Evolutionary conservation across 257 asterid species (phyloP).

Genomic region (Apocynum venetum): DNA sequence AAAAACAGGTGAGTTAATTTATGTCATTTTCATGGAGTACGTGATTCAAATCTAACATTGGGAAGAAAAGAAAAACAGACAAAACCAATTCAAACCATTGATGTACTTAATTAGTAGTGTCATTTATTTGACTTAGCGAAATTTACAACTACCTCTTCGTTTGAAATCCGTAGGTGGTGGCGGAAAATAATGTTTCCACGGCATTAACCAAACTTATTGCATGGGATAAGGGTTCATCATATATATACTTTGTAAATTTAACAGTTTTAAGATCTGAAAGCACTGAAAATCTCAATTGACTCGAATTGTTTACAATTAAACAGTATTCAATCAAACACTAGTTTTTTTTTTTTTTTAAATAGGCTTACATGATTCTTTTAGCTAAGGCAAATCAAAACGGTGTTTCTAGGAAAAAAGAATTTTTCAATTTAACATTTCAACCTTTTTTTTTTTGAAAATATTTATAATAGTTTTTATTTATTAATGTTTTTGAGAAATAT

Average conservation of each 20-base stretch:
- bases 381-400: not conserved
- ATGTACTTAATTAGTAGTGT: not conserved
- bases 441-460: too few relatives aligned
- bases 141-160: not conserved
- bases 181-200: not conserved
- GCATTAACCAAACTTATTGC: not conserved
- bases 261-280: not conserved
- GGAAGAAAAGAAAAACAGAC: not conserved
- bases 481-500: too few relatives aligned
- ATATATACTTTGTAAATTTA: too few relatives aligned
- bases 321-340: too few relatives aligned
- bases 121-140: not conserved
- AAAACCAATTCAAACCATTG: not conserved
- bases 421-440: too few relatives aligned
- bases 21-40: not conserved
- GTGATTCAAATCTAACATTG: not conserved
- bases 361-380: not conserved
- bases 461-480: too few relatives aligned
- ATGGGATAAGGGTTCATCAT: too few relatives aligned
- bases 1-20: not conserved
- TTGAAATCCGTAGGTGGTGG: not conserved
- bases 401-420: too few relatives aligned
- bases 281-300: not conserved
- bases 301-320: not conserved
- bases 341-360: too few relatives aligned